phyloP scores from a whole-genome alignment of 257 asterid species.

The Coffea canephora region DNA sequence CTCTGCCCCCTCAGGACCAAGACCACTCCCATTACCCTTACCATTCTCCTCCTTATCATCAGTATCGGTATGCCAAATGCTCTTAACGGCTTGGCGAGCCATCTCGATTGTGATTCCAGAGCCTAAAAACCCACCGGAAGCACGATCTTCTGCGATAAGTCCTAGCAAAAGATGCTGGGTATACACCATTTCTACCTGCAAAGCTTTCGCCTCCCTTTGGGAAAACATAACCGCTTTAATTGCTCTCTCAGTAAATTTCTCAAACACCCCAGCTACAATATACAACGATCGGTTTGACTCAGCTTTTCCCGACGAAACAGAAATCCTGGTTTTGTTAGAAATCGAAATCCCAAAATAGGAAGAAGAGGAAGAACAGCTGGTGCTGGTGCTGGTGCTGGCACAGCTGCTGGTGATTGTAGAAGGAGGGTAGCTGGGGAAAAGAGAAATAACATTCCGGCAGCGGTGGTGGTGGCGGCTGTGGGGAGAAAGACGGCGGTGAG shows the following conservation, averaged over 20 bases:
- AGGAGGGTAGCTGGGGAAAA: slow-evolving; percentile 27
- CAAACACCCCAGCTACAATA: slow-evolving; percentile 71
- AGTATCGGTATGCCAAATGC: slow-evolving; percentile 44
- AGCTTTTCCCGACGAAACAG: slow-evolving; percentile 5
- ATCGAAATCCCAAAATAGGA: slow-evolving; percentile 53
- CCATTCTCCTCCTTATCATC: slow-evolving; percentile 32
- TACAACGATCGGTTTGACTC: slow-evolving; percentile 44
- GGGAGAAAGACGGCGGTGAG: slow-evolving; percentile 38
- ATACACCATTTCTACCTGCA: slow-evolving; percentile 68
- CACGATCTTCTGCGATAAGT: slow-evolving; percentile 88
- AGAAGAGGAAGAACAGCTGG: not conserved
- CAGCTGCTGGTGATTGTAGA: not conserved
- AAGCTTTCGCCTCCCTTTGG: slow-evolving; percentile 78
- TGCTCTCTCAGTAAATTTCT: slow-evolving; percentile 90
- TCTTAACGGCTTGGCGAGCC: slow-evolving; percentile 77
- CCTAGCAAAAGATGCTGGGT: slow-evolving; percentile 89
- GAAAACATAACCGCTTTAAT: slow-evolving; percentile 88
- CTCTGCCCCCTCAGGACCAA: slow-evolving; percentile 25
- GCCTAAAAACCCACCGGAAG: slow-evolving; percentile 71
- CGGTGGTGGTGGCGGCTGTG: slow-evolving; percentile 27
- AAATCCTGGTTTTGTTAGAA: slow-evolving; percentile 26
- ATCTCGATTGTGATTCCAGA: slow-evolving; percentile 65
- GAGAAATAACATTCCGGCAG: slow-evolving; percentile 30
- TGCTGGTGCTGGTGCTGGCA: not conserved
- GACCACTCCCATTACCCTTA: slow-evolving; percentile 19